Evolutionary conservation across 2,329 filamentous ascomycete species (phyloP), one percentile per base, ranked within the genome.

Genomic region (Plectosphaerella cucumerina): DNA sequence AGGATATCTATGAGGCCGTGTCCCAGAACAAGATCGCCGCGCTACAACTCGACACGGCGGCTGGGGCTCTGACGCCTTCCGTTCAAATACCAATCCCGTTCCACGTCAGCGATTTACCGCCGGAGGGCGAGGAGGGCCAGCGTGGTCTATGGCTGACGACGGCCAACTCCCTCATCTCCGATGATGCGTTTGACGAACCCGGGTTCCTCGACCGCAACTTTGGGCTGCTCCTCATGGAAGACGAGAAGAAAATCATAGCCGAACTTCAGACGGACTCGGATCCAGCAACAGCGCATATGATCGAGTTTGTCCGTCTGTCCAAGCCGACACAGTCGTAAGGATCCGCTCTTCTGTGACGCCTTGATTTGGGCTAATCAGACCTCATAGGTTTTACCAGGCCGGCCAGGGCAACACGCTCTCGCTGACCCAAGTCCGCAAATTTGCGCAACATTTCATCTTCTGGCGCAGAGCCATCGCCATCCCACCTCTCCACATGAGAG

Each of bases 381-480:
- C 54, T 11, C 26, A 31, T 11, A 77, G 74, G 44, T 85, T 87
- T 64, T 72, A 83, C 50, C 89, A 92, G 65, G 82, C 90, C 49
- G 83, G 86, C 15, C 81, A 85, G 58, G 82, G 79, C 57, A 83
- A 87, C 48, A 81, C 85, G 18, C 86, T 97, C 48, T 85, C 87
- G 4, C 77, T 94, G 1, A 78, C 83, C 31, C 89, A 96, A 59
- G 87, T 97, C 56, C 87, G 93, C 56, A 86, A 90, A 59, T 89
- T 96, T 55, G 91, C 92, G 10, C 88, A 90, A 52, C 94, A 97
- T 71, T 86, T 99, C 56, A 91, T 97, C 54, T 96, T 95, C 71
- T 97, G 93, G 92, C 86, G 94, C 21, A 87, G 92, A 51, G 94
- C 93, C 44, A 89, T 95, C 53, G 87, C 93, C 15, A 93, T 97